A percentile compares a stretch with the other conserved stretches of the same genome.
Conservation (phyloP, 2,329 filamentous ascomycete genomes). For the Cercospora sp. region DNA sequence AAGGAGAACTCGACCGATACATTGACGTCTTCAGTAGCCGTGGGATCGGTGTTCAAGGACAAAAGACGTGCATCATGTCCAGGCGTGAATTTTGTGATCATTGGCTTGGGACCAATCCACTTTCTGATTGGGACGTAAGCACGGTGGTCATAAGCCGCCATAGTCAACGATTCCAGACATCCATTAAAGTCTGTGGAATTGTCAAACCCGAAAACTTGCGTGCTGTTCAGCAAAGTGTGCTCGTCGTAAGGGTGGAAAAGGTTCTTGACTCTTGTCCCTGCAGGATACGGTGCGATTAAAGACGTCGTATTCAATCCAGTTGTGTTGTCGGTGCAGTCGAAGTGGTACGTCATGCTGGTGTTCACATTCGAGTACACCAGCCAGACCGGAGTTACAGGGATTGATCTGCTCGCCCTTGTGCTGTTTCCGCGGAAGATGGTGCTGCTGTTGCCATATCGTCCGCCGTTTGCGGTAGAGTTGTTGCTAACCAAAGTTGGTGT, state of each 20-base stretch:
- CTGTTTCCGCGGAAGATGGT: background rate
- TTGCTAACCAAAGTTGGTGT: background rate
- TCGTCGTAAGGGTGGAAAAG: conserved; percentile 61
- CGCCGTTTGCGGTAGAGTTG: background rate
- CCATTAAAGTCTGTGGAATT: conserved; percentile 52
- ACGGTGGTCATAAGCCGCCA: conserved; percentile 58
- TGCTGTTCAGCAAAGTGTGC: conserved; percentile 46
- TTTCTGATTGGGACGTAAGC: conserved; percentile 56
- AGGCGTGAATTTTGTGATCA: conserved; percentile 60
- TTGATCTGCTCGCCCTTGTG: conserved; percentile 18
- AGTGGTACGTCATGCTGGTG: conserved; percentile 53
- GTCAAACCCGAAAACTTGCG: conserved; percentile 41
- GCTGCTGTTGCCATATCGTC: background rate
- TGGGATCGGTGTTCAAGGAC: conserved; percentile 50
- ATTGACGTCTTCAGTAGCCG: conserved; percentile 39
- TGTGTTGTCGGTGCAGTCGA: conserved; percentile 53
- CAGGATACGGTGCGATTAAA: conserved; percentile 57
- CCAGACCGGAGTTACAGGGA: conserved; percentile 47
- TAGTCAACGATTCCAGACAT: conserved; percentile 53
- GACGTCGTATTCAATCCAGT: conserved; percentile 42
- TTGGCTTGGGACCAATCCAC: conserved; percentile 54
- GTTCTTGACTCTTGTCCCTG: conserved; percentile 58
- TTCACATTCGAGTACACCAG: conserved; percentile 52
- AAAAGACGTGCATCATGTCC: conserved; percentile 59
- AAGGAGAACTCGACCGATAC: conserved; percentile 59